Percentiles rank a stretch among this genome's conserved stretches.
These are phyloP conservation scores for Arthrobotrys iridis DNA, from an alignment of 2,329 filamentous ascomycete species.

Conservation along the genomic window DNA sequence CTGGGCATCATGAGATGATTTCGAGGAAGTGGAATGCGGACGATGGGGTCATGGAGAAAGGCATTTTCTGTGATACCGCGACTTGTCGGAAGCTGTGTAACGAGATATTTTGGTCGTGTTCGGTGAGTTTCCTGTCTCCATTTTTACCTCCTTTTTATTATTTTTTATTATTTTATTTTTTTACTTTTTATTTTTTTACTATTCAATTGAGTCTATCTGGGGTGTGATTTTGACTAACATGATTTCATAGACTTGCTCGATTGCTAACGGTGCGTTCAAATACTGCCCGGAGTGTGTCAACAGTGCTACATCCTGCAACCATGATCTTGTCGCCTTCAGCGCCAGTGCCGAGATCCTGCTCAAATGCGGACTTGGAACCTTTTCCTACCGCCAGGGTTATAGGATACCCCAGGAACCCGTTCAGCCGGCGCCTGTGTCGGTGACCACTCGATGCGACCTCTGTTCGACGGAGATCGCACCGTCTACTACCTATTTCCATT, in stretches of 20 bases:
- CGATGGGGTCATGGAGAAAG: conserved; percentile 36
- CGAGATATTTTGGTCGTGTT: conserved; percentile 51
- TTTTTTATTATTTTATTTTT: too few relatives aligned
- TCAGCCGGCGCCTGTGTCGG: conserved; percentile 45
- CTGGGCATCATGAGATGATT: conserved; percentile 30
- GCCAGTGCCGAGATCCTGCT: conserved; percentile 30
- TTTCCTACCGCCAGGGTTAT: not conserved
- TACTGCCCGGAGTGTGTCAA: conserved; percentile 51
- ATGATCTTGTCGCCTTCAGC: conserved; percentile 46
- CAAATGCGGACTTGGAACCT: conserved; percentile 21
- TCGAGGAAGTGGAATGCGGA: conserved; percentile 9
- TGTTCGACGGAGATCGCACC: conserved; percentile 37
- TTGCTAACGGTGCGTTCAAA: conserved; percentile 16
- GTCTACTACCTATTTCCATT: conserved; percentile 45
- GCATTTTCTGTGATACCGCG: conserved; percentile 51
- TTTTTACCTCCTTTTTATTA: too few relatives aligned
- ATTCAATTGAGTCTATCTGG: too few relatives aligned
- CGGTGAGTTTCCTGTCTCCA: conserved; percentile 9
- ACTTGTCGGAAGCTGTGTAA: conserved; percentile 23
- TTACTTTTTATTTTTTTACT: not conserved
- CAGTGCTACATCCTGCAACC: conserved; percentile 44
- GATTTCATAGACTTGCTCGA: conserved; percentile 7
- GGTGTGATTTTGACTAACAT: not conserved
- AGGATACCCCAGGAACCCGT: conserved; percentile 22
- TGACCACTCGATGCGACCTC: conserved; percentile 51